Base-by-base conservation (phyloP, 768 basidiomycete genomes). In the Dacryopinax spathularia region DNA sequence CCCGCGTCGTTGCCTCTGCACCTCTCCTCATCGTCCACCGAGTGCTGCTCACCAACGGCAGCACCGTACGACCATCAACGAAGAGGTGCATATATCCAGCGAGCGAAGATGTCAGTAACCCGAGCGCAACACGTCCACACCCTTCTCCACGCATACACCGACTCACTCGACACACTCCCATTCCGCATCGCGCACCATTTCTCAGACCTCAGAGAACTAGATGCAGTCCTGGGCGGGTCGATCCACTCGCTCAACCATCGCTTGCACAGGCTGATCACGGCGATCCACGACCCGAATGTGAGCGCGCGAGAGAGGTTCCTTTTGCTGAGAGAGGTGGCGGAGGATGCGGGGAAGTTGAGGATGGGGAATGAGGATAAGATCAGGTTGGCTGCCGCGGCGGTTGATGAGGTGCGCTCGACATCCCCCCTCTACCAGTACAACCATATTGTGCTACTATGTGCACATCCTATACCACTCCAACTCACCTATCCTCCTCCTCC, bases 291-390 rank as follows among this genome's bases (percentile, higher is more conserved):
- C 64, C 79, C 82, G 68, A 70, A 73, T 1, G 79, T 77, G 20
- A 73, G 76, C 36, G 66, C 70, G 6, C 60, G 20, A 59, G 84
- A 90, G 68, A 84, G 91, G 43, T 85, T 97, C 62, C 84, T 84
- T 79, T 83, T 94, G 33, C 84, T 99, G 68, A 82, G 85, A 56
- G 91, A 96, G 72, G 92, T 98, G 70, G 91, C 93, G 6, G 94
- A 98, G 63, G 95, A 97, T 75, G 93, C 93, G 0, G 78, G 81
- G 56, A 81, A 89, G 44, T 87, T 96, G 75, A 91, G 93, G 74
- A 82, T 92, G 65, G 94, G 95, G 29, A 90, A 89, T 62, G 95
- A 97, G 74, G 96, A 98, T 83, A 97, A 97, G 80, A 95, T 97
- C 74, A 84, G 91, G 70, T 91, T 95, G 65, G 91, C 91, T 20